phyloP scores from a whole-genome alignment of 345 rosid species.

The Schrenkiella parvula region DNA sequence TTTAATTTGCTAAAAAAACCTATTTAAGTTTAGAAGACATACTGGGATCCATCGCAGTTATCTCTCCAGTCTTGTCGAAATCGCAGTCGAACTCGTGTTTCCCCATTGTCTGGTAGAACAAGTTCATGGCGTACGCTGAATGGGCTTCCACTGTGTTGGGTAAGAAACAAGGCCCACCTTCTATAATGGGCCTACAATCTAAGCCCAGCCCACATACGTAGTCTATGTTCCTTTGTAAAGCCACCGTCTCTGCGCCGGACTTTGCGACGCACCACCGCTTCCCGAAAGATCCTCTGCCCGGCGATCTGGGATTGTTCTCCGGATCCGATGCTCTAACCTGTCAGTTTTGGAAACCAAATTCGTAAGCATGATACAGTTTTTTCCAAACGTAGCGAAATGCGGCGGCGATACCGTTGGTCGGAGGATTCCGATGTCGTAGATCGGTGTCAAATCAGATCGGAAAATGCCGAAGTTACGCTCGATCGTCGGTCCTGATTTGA shows the following conservation, averaged over 20 bases:
- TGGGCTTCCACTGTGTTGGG: constrained; percentile 69
- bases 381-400: background rate
- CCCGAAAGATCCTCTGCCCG: constrained; percentile 10
- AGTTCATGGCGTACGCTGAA: constrained; percentile 67
- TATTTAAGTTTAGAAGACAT: constrained; percentile 1
- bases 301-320: constrained; percentile 30
- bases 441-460: constrained; percentile 59
- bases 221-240: constrained; percentile 64
- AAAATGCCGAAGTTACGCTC: constrained; percentile 80
- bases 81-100: constrained; percentile 50
- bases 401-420: constrained; percentile 60
- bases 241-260: constrained; percentile 43
- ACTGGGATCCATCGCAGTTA: constrained; percentile 53
- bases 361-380: background rate
- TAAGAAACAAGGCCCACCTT: constrained; percentile 47
- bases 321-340: constrained; percentile 57
- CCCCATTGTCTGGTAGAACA: constrained; percentile 56
- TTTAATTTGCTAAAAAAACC: background rate
- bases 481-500: constrained; percentile 64
- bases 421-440: constrained; percentile 65
- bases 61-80: constrained; percentile 51
- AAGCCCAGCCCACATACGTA: constrained; percentile 59
- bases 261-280: constrained; percentile 54
- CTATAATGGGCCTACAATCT: constrained; percentile 51
- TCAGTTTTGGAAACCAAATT: background rate